Base-by-base conservation (phyloP, 164 flowering plant genomes). In the Stephania japonica region DNA sequence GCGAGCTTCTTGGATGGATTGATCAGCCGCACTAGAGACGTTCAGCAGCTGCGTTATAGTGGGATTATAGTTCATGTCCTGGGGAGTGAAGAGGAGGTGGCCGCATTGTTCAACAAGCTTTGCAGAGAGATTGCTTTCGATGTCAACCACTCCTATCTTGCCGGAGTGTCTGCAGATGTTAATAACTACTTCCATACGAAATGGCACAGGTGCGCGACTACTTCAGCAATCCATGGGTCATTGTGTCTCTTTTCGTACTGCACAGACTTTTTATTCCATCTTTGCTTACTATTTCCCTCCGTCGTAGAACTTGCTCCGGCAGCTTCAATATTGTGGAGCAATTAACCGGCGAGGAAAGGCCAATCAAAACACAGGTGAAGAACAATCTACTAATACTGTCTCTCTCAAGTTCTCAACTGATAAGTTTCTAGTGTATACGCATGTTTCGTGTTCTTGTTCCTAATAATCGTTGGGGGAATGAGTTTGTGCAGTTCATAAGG, bases 1-100 rank as follows among this genome's bases (percentile, higher is more conserved):
- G 41, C 75, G 4, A 67, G 59, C 24, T 74, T 81, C 75, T 50
- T 77, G 80, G 76, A 77, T 67, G 72, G 78, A 18, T 65, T 81
- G 21, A 77, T 81, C 71, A 67, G 70, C 59, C 42, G 70, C 7
- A 64, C 78, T 3, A 41, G 69, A 27, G 81, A 81, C 25, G 78
- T 78, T 25, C 75, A 69, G 5, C 23, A 75, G 7, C 73, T 81
- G 2, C n/a, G 63, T 18, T 24, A 69, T 18, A 14, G 62, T 18
- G 75, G 75, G 41, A 76, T 81, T 44, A 77, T 81, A 3, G 75
- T 72, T 44, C 73, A 77, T 25, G 71, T 65, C 21, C 80, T 81
- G 18, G 83, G 81, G 42, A 74, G 73, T 13, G 73, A 76, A 12
- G 74, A 76, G 65, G 80, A 69, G 50, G 81, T 81, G n/a, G 75